Conservation (phyloP, 106 monocot genomes). For the Gastrodia elata region DNA sequence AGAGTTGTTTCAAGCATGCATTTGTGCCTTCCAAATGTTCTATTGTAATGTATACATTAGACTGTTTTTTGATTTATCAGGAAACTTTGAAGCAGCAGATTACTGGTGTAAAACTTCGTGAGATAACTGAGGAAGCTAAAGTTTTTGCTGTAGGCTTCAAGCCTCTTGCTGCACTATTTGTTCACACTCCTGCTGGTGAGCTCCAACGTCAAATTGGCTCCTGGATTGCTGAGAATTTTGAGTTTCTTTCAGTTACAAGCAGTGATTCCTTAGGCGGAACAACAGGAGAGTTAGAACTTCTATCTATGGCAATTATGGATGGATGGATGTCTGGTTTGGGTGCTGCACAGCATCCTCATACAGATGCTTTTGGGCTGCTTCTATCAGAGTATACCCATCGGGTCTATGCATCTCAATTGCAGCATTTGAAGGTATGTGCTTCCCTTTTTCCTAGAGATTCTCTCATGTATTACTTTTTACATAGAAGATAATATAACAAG, state of each 20-base stretch:
- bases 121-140: conserved; percentile 98
- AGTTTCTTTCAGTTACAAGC: conserved; percentile 80
- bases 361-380: conserved; percentile 92
- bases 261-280: conserved; percentile 58
- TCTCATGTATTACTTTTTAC: neutral
- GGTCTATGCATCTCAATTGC: conserved; percentile 83
- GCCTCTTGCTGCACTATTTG: conserved; percentile 90
- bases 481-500: neutral
- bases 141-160: conserved; percentile 82
- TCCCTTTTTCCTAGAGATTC: neutral
- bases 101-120: conserved; percentile 87
- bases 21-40: neutral
- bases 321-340: conserved; percentile 99
- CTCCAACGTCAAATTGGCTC: conserved; percentile 90
- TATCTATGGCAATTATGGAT: conserved; percentile 99
- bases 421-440: conserved; percentile 79
- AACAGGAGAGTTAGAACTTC: conserved; percentile 73
- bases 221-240: conserved; percentile 97
- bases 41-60: neutral
- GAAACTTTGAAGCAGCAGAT: conserved; percentile 97
- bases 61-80: conserved; percentile 25
- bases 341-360: conserved; percentile 61
- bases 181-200: conserved; percentile 98
- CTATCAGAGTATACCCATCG: conserved; percentile 87
- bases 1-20: neutral